Base-by-base conservation (phyloP, 352 stramenopile species). In the Phytophthora uliginosa region DNA sequence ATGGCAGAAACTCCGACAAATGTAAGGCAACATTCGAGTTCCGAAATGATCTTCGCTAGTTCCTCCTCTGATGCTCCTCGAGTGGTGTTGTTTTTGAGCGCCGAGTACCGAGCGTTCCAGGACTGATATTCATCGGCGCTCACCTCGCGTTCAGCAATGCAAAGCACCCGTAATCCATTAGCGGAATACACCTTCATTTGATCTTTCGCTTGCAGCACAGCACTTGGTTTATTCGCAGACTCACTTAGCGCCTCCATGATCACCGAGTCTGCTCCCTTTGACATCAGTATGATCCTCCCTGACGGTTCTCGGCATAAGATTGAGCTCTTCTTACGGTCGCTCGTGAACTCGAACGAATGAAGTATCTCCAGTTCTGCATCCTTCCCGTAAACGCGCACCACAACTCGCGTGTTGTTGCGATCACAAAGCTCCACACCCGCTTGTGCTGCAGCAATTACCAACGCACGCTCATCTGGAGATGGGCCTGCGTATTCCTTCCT, bases 261-360 rank as follows among this genome's bases (percentile, higher is more conserved):
- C 20, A 96, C 84, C 1, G 87, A 95, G 67, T 98, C 95, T 1
- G 95, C 95, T n/a, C 95, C 94, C 82, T 98, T 96, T 50, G 70
- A 84, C 48, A 91, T 82, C 36, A 94, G 38, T 15, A 89, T 62
- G 13, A 87, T 71, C 17, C 64, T 73, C 7, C 74, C 74, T 3
- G 70, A 71, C 1, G 69, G 42, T 13, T 85, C 71, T 10, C 81
- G 78, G 50, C 76, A 86, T 4, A 90, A 20, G 1, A 90, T 81
- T 2, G 85, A 93, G 60, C 84, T 94, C 62, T 90, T 90, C 61
- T 91, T 93, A 9, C 87, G 75, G 17, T 91, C 79, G 17, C 81
- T 90, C 10, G 83, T 85, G 59, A 92, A 92, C 50, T 91, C 85
- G 51, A 91, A 91, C 0, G 69, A 63, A 28, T 90, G 79, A 2